Evolutionary conservation across 2,329 filamentous ascomycete species (phyloP).

Genomic region (Pseudonectria buxi): DNA sequence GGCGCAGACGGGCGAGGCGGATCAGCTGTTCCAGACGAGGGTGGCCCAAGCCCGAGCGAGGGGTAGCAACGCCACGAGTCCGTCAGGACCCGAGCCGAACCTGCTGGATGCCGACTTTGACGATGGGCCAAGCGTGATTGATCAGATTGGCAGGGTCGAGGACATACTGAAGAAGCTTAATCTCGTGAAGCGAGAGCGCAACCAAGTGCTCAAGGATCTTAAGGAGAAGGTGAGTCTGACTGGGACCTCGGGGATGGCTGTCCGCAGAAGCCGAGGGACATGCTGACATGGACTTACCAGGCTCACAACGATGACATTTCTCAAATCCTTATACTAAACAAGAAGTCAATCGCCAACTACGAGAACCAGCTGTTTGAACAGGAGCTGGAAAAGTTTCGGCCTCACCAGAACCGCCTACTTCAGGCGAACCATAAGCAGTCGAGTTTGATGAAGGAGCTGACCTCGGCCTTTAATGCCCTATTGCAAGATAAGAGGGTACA

Average conservation of each 20-base stretch:
- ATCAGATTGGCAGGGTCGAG: slow-evolving; percentile 85
- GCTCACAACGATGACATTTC: slow-evolving; percentile 96
- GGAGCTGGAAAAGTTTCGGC: slow-evolving; percentile 94
- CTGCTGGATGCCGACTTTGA: slow-evolving; percentile 93
- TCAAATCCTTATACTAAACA: slow-evolving; percentile 94
- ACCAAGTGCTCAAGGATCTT: slow-evolving; percentile 88
- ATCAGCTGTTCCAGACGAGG: slow-evolving; percentile 81
- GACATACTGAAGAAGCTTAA: slow-evolving; percentile 87
- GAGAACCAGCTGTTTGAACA: slow-evolving; percentile 89
- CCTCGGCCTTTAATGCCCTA: slow-evolving; percentile 75
- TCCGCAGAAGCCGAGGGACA: neutral
- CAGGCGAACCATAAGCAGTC: slow-evolving; percentile 96
- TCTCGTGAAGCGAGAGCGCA: slow-evolving; percentile 83
- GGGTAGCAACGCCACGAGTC: slow-evolving; percentile 53
- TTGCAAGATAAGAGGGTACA: slow-evolving; percentile 91
- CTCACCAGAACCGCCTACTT: slow-evolving; percentile 82
- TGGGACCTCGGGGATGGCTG: neutral
- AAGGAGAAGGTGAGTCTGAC: slow-evolving; percentile 78
- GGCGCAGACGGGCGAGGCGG: slow-evolving; percentile 77
- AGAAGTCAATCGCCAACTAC: slow-evolving; percentile 89
- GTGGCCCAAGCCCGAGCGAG: slow-evolving; percentile 71
- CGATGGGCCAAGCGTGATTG: slow-evolving; percentile 68
- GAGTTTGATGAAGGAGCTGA: slow-evolving; percentile 90
- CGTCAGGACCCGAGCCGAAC: slow-evolving; percentile 60
- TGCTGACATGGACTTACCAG: slow-evolving; percentile 39